Conservation (phyloP, 441 rosid genomes). For the Manihot esculenta region DNA sequence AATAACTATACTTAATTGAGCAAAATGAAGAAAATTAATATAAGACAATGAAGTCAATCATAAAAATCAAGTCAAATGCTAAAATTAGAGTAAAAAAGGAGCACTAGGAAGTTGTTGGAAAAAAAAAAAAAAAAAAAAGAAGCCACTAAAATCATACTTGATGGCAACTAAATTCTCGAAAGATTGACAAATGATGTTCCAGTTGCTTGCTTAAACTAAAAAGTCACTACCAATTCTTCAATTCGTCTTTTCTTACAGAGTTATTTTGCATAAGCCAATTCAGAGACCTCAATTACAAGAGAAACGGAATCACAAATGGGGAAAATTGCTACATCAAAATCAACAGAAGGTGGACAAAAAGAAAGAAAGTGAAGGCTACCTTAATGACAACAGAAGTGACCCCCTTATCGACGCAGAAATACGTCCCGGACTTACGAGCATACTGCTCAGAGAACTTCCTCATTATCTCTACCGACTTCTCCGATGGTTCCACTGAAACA, state of each 20-base stretch:
- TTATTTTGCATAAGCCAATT: neutral
- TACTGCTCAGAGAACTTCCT: conserved; percentile 97
- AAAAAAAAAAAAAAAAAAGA: neutral
- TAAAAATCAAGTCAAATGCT: neutral
- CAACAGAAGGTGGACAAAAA: neutral
- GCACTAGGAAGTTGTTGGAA: no score
- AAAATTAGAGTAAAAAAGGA: neutral
- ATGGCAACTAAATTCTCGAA: neutral
- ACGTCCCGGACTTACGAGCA: conserved; percentile 86
- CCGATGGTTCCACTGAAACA: conserved; percentile 69
- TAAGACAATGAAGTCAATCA: neutral
- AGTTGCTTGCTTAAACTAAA: neutral
- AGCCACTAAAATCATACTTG: neutral
- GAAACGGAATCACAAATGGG: neutral
- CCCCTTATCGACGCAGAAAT: conserved; percentile 87
- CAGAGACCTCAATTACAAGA: neutral
- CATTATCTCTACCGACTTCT: conserved; percentile 86
- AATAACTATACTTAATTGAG: neutral
- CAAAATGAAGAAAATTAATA: neutral
- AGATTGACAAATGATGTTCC: no score
- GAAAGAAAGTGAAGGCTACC: conserved; percentile 33
- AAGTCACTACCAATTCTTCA: neutral
- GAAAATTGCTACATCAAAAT: neutral
- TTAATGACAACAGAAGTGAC: conserved; percentile 93
- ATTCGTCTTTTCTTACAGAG: neutral